Conservation (phyloP, 2,329 filamentous ascomycete genomes). For the Acarospora socialis region DNA sequence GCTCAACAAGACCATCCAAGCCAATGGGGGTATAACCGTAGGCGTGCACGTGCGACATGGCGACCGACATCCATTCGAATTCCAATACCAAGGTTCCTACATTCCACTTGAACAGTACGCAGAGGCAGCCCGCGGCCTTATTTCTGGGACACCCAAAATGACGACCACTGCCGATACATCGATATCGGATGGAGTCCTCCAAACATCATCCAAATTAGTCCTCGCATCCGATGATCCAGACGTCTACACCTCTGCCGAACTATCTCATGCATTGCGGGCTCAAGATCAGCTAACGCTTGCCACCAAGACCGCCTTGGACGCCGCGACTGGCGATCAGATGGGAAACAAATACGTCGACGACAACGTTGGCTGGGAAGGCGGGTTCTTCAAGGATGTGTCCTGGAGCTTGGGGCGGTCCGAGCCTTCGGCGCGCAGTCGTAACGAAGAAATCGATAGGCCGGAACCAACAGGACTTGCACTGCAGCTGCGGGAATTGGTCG, state of each 20-base stretch:
- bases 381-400: constrained; percentile 71
- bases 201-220: constrained; percentile 30
- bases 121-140: constrained; percentile 42
- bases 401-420: constrained; percentile 46
- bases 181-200: constrained; percentile 23
- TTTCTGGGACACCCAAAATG: constrained; percentile 31
- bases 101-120: constrained; percentile 58
- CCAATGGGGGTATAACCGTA: constrained; percentile 41
- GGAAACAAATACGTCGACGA: constrained; percentile 53
- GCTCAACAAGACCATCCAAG: constrained; percentile 32
- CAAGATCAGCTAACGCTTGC: constrained; percentile 67
- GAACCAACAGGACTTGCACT: constrained; percentile 32
- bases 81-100: constrained; percentile 63
- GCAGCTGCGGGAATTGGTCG: constrained; percentile 57
- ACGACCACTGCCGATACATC: constrained; percentile 21
- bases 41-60: constrained; percentile 70
- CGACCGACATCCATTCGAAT: constrained; percentile 63
- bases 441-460: constrained; percentile 20
- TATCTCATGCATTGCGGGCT: constrained; percentile 44
- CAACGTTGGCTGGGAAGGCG: constrained; percentile 73
- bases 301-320: constrained; percentile 49
- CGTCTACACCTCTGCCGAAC: constrained; percentile 53
- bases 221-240: constrained; percentile 71
- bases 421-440: constrained; percentile 26
- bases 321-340: constrained; percentile 6